Evolutionary conservation across 1,284 basidiomycete species (phyloP).

Genomic region (Mixia osmundae): DNA sequence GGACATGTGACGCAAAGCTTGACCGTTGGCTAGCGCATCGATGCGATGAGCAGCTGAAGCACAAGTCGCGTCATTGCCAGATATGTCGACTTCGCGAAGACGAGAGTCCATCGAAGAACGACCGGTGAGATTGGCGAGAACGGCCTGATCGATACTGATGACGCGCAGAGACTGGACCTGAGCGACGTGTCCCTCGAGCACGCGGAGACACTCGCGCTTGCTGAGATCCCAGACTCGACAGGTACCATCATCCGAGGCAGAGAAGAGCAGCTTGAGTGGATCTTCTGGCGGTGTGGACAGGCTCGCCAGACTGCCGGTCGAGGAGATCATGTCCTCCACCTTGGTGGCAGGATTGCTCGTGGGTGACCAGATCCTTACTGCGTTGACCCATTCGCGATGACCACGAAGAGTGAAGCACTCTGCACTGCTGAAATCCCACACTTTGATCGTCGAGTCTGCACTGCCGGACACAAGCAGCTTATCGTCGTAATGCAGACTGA

Average conservation of each 20-base stretch:
- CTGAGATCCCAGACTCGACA: constrained; percentile 88
- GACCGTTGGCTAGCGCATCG: too few relatives aligned
- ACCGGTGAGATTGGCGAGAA: constrained; percentile 3
- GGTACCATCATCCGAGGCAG: constrained; percentile 78
- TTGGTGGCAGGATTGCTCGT: too few relatives aligned
- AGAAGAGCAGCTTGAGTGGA: constrained; percentile 63
- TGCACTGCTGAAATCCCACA: constrained; percentile 85
- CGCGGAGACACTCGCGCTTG: constrained; percentile 51
- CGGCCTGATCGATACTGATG: constrained; percentile 23
- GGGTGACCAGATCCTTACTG: constrained; percentile 57
- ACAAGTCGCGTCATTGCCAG: not conserved
- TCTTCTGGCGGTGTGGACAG: not conserved
- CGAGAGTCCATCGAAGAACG: not conserved
- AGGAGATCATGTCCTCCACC: constrained; percentile 30
- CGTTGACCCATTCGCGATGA: constrained; percentile 90
- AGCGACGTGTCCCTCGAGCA: constrained; percentile 72
- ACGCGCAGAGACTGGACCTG: constrained; percentile 83
- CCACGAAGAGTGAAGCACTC: constrained; percentile 80
- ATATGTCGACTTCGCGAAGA: not conserved
- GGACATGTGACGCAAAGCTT: too few relatives aligned
- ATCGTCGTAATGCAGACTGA: constrained; percentile 76
- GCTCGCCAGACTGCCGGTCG: constrained; percentile 1
- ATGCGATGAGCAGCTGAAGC: too few relatives aligned
- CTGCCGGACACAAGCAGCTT: constrained; percentile 78
- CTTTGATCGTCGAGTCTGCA: constrained; percentile 69